phyloP scores from a whole-genome alignment of 371 early-diverging fungal genomes.

The Mucor racemosus region DNA sequence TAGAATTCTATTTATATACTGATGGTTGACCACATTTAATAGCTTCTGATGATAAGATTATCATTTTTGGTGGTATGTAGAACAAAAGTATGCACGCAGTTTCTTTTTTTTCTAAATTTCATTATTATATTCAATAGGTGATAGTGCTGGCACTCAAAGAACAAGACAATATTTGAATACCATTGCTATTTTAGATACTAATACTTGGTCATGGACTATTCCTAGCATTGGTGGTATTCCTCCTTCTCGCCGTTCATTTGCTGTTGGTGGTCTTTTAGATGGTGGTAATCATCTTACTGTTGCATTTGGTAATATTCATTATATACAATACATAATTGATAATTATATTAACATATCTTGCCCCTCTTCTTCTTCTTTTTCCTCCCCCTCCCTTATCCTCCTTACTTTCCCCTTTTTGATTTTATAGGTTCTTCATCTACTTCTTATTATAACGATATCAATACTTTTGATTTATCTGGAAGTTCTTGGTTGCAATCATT shows the following conservation, averaged over 20 bases:
- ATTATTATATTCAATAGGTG: constrained; percentile 27
- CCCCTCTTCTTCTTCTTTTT: background rate
- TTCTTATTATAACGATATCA: constrained; percentile 50
- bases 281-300: constrained; percentile 37
- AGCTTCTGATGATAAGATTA: constrained; percentile 43
- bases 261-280: constrained; percentile 43
- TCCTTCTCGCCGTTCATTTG: constrained; percentile 47
- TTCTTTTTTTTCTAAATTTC: background rate
- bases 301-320: constrained; percentile 42
- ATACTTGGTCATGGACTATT: constrained; percentile 46
- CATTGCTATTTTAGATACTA: constrained; percentile 46
- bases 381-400: background rate
- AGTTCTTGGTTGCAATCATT: constrained; percentile 44
- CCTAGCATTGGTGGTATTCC: constrained; percentile 41
- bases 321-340: background rate
- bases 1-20: background rate
- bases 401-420: background rate
- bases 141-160: constrained; percentile 29
- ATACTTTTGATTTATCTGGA: constrained; percentile 30
- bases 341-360: constrained; percentile 1
- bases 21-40: background rate
- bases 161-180: constrained; percentile 33
- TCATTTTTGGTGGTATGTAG: constrained; percentile 48
- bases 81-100: background rate
- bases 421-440: constrained; percentile 38